These are phyloP conservation scores for Leccinum subtestaceum DNA, from an alignment of 768 basidiomycete genomes.

Conservation along the genomic window DNA sequence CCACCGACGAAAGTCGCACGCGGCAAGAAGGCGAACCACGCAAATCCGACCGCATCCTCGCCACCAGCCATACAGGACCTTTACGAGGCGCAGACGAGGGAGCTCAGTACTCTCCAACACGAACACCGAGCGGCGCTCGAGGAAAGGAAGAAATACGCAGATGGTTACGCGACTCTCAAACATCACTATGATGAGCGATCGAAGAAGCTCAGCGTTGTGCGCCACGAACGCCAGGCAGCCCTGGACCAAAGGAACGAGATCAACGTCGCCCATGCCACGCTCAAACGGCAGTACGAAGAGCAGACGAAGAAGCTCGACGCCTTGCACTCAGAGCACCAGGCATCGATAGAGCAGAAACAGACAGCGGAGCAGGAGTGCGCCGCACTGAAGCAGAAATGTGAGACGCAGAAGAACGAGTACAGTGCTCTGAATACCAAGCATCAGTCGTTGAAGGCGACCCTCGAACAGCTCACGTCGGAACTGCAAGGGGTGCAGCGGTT, in stretches of 20 bases:
- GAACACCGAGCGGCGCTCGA: conserved; percentile 3
- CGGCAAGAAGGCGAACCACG: neutral
- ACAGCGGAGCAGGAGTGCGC: conserved; percentile 1
- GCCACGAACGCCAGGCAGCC: conserved; percentile 7
- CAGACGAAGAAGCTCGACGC: conserved; percentile 9
- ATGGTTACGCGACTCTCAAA: neutral
- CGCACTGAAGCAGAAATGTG: conserved; percentile 8
- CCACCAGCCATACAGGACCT: neutral
- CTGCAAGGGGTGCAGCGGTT: conserved; percentile 43
- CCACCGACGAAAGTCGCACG: neutral
- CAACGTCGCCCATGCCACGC: conserved; percentile 11
- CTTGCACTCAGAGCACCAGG: neutral
- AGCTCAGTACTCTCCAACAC: conserved; percentile 5
- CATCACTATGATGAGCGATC: conserved; percentile 9
- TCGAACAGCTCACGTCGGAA: conserved; percentile 41
- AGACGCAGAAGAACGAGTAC: conserved; percentile 17
- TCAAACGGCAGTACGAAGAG: conserved; percentile 18
- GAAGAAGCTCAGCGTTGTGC: neutral
- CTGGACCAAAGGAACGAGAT: conserved; percentile 5
- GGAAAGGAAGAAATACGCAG: conserved; percentile 7
- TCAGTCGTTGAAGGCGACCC: conserved; percentile 21
- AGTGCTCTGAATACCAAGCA: conserved; percentile 4
- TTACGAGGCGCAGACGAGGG: conserved; percentile 5
- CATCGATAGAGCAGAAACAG: conserved; percentile 4
- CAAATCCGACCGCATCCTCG: neutral